phyloP scores from a whole-genome alignment of 331 rosid species.

The Erythrophleum ivorense region DNA sequence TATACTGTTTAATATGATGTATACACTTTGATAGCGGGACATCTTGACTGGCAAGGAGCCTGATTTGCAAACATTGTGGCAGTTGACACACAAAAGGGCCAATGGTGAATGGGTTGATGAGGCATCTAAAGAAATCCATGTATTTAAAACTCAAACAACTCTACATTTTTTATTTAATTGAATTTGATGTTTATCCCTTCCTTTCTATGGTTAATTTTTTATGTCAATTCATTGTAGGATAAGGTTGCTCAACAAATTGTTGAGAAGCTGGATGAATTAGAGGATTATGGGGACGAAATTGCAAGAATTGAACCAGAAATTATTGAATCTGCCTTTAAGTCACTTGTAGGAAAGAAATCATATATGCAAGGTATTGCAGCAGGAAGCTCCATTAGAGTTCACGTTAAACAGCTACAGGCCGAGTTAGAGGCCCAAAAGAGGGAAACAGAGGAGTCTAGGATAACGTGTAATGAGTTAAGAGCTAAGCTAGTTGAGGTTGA shows the following conservation, averaged over 20 bases:
- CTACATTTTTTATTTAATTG: slow-evolving; percentile 16
- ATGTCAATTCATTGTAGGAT: slow-evolving; percentile 35
- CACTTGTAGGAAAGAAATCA: slow-evolving; percentile 46
- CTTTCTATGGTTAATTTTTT: slow-evolving; percentile 7
- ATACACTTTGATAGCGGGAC: slow-evolving; percentile 41
- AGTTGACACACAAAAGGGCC: slow-evolving; percentile 49
- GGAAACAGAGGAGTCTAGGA: slow-evolving; percentile 45
- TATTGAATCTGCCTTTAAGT: slow-evolving; percentile 41
- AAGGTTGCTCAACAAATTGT: slow-evolving; percentile 43
- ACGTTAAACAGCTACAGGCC: slow-evolving; percentile 28
- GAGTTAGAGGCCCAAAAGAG: slow-evolving; percentile 48
- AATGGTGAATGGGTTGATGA: slow-evolving; percentile 54
- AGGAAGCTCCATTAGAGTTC: slow-evolving; percentile 20
- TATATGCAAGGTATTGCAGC: slow-evolving; percentile 21
- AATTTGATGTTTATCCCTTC: slow-evolving; percentile 22
- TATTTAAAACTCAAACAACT: slow-evolving; percentile 27
- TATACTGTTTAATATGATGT: slow-evolving; percentile 9
- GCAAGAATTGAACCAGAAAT: slow-evolving; percentile 43
- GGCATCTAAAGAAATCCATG: slow-evolving; percentile 50
- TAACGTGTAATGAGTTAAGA: slow-evolving; percentile 39
- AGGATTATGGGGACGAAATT: slow-evolving; percentile 25
- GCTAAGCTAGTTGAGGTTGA: slow-evolving; percentile 46
- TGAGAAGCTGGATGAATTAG: slow-evolving; percentile 20
- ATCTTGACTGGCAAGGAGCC: slow-evolving; percentile 51
- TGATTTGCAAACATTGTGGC: slow-evolving; percentile 48